phyloP scores from a whole-genome alignment of 78 protist genomes.

The Isochrysis galbana region DNA sequence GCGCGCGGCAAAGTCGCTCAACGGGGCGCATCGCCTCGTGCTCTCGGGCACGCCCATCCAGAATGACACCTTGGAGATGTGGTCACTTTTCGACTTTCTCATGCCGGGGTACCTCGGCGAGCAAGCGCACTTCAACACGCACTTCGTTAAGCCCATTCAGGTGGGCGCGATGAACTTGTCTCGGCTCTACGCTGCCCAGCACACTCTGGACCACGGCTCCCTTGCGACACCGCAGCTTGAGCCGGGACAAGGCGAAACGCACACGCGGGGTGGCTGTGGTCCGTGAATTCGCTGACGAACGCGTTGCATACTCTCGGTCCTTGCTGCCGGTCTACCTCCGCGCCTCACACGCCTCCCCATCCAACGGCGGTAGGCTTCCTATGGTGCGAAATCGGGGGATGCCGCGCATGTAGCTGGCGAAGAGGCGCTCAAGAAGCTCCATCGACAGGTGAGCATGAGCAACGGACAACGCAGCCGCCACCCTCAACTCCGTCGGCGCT shows the following conservation, averaged over 20 bases:
- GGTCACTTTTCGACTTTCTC: conserved; percentile 95
- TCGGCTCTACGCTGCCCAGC: no score
- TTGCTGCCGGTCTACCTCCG: no score
- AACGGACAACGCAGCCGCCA: no score
- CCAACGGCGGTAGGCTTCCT: neutral
- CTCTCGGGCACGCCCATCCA: conserved; percentile 96
- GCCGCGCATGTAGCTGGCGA: conserved; percentile 32
- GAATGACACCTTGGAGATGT: conserved; percentile 90
- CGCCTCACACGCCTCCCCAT: no score
- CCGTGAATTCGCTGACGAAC: no score
- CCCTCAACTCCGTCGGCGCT: no score
- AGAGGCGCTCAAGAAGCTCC: conserved; percentile 78
- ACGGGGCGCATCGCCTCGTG: conserved; percentile 85
- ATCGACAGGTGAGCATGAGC: conserved; percentile 75
- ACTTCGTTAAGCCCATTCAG: conserved; percentile 25
- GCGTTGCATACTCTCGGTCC: no score
- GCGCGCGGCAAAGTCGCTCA: conserved; percentile 67
- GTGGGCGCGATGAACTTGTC: no score
- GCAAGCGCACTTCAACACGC: conserved; percentile 60
- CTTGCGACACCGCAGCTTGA: no score
- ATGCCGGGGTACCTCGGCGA: conserved; percentile 98
- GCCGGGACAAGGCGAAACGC: no score
- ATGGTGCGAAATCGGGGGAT: neutral
- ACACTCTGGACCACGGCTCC: no score
- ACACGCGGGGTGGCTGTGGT: no score